phyloP scores from a whole-genome alignment of 257 asterid species.

The Anisodus tanguticus region DNA sequence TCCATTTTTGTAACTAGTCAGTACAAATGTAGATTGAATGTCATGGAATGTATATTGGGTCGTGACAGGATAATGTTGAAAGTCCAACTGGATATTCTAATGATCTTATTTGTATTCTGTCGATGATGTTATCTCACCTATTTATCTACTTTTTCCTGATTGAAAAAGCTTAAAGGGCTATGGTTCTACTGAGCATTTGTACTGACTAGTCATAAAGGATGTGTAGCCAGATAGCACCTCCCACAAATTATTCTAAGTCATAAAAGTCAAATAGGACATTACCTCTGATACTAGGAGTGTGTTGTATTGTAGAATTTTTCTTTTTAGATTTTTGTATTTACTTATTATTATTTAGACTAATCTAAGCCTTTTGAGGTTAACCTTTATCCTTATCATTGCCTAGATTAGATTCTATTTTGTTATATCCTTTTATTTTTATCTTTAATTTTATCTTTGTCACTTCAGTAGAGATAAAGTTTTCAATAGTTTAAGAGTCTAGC shows the following conservation, averaged over 20 bases:
- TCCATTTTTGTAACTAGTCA: background rate
- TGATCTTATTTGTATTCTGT: background rate
- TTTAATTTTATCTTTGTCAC: background rate
- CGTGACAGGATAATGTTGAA: background rate
- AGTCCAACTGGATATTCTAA: background rate
- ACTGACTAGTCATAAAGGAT: background rate
- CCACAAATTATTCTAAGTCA: background rate
- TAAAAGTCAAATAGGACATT: background rate
- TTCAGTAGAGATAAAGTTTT: background rate
- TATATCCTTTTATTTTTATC: background rate
- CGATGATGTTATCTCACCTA: too few relatives aligned
- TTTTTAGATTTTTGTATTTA: background rate
- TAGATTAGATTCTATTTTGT: background rate
- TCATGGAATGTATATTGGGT: background rate
- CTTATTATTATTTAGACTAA: background rate
- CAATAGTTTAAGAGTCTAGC: constrained; percentile 13
- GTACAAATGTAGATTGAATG: background rate
- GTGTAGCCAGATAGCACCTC: background rate
- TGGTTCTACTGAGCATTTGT: background rate
- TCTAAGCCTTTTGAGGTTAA: background rate
- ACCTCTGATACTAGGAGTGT: background rate
- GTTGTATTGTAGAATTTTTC: background rate
- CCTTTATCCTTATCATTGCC: background rate
- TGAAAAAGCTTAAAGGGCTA: background rate
- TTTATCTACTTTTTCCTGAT: too few relatives aligned